Conservation (phyloP, 345 rosid genomes). For the Syzygium grande region DNA sequence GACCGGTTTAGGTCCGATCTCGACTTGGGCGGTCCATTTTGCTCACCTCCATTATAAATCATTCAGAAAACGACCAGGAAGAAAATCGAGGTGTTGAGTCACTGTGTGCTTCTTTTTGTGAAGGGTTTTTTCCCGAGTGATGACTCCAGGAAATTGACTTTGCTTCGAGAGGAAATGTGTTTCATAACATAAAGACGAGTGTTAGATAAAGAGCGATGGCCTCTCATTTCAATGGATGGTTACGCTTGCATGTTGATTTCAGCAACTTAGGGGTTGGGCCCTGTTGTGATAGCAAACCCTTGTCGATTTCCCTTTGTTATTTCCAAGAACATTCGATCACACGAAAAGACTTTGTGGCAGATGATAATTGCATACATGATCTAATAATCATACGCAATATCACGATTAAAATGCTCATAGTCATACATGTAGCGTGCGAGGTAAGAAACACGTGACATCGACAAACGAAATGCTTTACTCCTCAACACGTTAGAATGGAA, state of each 20-base stretch:
- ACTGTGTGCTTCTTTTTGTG: not conserved
- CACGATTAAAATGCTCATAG: not conserved
- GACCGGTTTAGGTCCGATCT: no score
- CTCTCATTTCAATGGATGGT: not conserved
- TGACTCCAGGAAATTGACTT: not conserved
- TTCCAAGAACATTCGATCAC: not conserved
- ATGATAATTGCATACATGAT: not conserved
- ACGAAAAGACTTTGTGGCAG: not conserved
- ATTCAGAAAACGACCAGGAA: not conserved
- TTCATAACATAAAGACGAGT: not conserved
- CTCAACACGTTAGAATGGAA: not conserved
- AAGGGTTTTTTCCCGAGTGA: not conserved
- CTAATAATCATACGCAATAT: not conserved
- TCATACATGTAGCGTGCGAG: not conserved
- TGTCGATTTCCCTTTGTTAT: not conserved
- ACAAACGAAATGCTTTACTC: not conserved
- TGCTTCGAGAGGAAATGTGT: not conserved
- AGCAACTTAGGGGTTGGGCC: not conserved
- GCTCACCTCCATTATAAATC: not conserved
- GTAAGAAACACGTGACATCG: not conserved
- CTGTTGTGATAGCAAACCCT: not conserved
- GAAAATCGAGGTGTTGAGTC: not conserved
- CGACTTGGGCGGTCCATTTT: no score
- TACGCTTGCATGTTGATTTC: not conserved
- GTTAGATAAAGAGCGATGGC: not conserved